Evolutionary conservation across 2,329 filamentous ascomycete species (phyloP).

Genomic region (Moelleriella libera): DNA sequence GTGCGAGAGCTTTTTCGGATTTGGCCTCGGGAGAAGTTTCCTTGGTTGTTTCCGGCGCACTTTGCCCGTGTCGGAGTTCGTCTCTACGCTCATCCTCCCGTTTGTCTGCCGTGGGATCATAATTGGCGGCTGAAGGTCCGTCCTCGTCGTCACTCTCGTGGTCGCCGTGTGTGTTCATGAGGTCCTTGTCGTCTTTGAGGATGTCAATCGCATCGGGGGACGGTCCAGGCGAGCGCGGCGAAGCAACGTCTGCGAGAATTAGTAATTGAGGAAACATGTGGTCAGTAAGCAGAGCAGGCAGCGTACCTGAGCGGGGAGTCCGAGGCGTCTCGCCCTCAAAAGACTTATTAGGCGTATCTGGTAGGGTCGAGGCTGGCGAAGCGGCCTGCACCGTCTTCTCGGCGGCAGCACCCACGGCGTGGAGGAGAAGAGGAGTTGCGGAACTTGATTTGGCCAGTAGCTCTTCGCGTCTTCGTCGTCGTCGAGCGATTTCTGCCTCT

Average conservation of each 20-base stretch:
- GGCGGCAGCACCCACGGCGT: slow-evolving; percentile 52
- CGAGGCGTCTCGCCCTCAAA: slow-evolving; percentile 21
- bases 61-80: slow-evolving; percentile 46
- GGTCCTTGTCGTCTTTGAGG: slow-evolving; percentile 45
- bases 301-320: slow-evolving; percentile 35
- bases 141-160: slow-evolving; percentile 36
- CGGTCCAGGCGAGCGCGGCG: slow-evolving; percentile 29
- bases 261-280: background rate
- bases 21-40: background rate
- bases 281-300: background rate
- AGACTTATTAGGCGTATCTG: slow-evolving; percentile 23
- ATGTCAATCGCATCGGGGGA: slow-evolving; percentile 47
- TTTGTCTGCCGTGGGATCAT: slow-evolving; percentile 82
- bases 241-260: slow-evolving; percentile 17
- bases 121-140: slow-evolving; percentile 82
- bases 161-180: slow-evolving; percentile 46
- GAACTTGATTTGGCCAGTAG: slow-evolving; percentile 72
- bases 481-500: slow-evolving; percentile 70
- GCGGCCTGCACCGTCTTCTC: slow-evolving; percentile 38
- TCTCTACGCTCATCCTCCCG: slow-evolving; percentile 65
- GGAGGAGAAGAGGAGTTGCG: slow-evolving; percentile 58
- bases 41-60: slow-evolving; percentile 27
- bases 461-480: slow-evolving; percentile 71
- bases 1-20: too few relatives aligned
- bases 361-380: slow-evolving; percentile 37